Conservation (phyloP, 805 yeast genomes). For the Candida taoyuanica region DNA sequence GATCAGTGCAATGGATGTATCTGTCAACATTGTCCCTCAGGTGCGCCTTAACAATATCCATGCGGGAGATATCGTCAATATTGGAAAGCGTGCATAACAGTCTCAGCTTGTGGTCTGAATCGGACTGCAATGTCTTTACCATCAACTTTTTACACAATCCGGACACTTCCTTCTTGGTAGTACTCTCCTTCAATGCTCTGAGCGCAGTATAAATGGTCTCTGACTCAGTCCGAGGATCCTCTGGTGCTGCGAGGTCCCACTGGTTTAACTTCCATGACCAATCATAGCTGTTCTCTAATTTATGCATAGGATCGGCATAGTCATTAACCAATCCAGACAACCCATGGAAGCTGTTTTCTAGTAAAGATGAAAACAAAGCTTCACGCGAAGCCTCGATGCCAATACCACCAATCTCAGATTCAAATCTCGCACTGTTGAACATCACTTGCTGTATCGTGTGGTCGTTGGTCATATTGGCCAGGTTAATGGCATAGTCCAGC, state of each 20-base stretch:
- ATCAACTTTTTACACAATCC: slow-evolving; percentile 20
- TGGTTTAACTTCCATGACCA: slow-evolving; percentile 74
- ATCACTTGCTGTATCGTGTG: slow-evolving; percentile 40
- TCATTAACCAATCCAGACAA: slow-evolving; percentile 44
- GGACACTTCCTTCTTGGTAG: slow-evolving; percentile 9
- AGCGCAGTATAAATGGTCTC: slow-evolving; percentile 49
- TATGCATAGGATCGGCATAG: slow-evolving; percentile 9
- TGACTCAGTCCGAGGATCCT: slow-evolving; percentile 33
- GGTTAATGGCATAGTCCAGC: slow-evolving; percentile 45
- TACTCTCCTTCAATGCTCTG: slow-evolving; percentile 39
- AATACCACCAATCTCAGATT: slow-evolving; percentile 32
- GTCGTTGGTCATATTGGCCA: slow-evolving; percentile 31
- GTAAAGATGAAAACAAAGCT: slow-evolving; percentile 35
- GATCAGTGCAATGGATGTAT: slow-evolving; percentile 11
- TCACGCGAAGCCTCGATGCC: slow-evolving; percentile 8
- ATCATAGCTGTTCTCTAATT: slow-evolving; percentile 36
- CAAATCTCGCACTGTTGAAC: slow-evolving; percentile 54
- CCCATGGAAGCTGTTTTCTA: slow-evolving; percentile 52
- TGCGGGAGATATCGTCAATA: slow-evolving; percentile 10
- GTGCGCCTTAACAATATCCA: not conserved
- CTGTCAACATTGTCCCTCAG: slow-evolving; percentile 4
- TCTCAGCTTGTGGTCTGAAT: slow-evolving; percentile 3
- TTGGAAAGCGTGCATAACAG: slow-evolving; percentile 12
- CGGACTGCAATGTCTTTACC: slow-evolving; percentile 6
- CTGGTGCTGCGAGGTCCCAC: slow-evolving; percentile 67